phyloP scores from a whole-genome alignment of 495 filamentous ascomycete species.

The Annulohypoxylon stygium region DNA sequence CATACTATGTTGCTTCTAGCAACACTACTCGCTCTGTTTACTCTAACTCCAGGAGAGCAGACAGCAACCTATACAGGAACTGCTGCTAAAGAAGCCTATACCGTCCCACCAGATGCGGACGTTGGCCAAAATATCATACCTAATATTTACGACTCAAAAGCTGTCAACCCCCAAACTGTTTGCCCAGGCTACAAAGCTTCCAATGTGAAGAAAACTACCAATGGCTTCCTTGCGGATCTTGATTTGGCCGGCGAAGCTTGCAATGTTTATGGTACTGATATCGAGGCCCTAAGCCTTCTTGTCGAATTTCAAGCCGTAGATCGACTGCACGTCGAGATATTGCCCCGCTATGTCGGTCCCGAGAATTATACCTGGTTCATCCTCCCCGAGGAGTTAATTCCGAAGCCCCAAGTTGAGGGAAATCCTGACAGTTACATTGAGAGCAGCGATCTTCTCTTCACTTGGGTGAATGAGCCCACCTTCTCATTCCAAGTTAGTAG shows the following conservation, averaged over 20 bases:
- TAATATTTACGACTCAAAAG: constrained; percentile 78
- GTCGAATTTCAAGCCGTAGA: constrained; percentile 79
- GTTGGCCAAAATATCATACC: constrained; percentile 71
- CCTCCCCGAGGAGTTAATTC: constrained; percentile 73
- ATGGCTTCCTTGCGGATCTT: constrained; percentile 72
- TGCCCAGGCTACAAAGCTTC: constrained; percentile 82
- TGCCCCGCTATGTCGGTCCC: constrained; percentile 71
- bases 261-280: constrained; percentile 79
- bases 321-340: constrained; percentile 83
- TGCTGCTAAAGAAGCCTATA: constrained; percentile 10
- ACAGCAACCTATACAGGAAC: background rate
- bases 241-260: constrained; percentile 75
- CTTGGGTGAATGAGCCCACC: constrained; percentile 72
- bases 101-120: constrained; percentile 22
- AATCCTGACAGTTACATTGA: constrained; percentile 47
- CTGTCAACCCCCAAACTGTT: constrained; percentile 75
- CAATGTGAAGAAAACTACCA: constrained; percentile 66
- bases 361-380: constrained; percentile 77
- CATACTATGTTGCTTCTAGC: constrained; percentile 23
- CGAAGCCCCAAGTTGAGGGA: constrained; percentile 65
- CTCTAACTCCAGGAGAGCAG: constrained; percentile 19
- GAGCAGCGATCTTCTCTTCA: constrained; percentile 67
- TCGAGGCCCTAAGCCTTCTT: constrained; percentile 71
- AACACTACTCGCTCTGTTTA: constrained; percentile 9
- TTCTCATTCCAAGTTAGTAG: constrained; percentile 81